A percentile compares a stretch with the other conserved stretches of the same genome.
These are phyloP conservation scores for Ustilago bromivora DNA, from an alignment of 1,284 basidiomycete genomes.

Conservation along the genomic window DNA sequence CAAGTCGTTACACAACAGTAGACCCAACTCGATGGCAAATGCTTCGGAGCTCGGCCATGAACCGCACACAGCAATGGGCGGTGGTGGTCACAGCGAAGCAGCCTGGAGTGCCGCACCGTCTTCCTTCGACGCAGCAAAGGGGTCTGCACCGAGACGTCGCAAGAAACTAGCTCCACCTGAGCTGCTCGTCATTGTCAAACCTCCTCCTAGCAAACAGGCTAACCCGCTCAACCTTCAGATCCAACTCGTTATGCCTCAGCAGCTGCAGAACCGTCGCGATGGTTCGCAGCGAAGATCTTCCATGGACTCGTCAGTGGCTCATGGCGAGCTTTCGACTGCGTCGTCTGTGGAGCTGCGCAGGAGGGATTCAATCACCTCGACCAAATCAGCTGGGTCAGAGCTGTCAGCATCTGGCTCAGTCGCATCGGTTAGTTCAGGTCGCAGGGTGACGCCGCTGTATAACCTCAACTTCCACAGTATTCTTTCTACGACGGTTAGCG, in stretches of 20 bases:
- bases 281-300: constrained; percentile 32
- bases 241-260: constrained; percentile 77
- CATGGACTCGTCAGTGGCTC: constrained; percentile 33
- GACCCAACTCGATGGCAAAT: constrained; percentile 20
- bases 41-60: constrained; percentile 30
- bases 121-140: constrained; percentile 21
- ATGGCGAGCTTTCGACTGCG: constrained; percentile 9
- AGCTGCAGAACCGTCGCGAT: constrained; percentile 28
- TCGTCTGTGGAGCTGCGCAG: constrained; percentile 34
- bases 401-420: constrained; percentile 36
- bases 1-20: constrained; percentile 21
- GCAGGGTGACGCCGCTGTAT: constrained; percentile 90
- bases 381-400: constrained; percentile 42
- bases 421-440: constrained; percentile 57
- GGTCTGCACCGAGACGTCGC: constrained; percentile 26
- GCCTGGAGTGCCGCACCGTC: constrained; percentile 30
- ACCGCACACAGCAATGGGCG: constrained; percentile 21
- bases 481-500: constrained; percentile 87
- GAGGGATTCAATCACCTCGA: constrained; percentile 50
- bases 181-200: constrained; percentile 73
- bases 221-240: constrained; percentile 93
- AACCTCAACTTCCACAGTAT: constrained; percentile 93
- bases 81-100: constrained; percentile 48
- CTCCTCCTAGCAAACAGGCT: constrained; percentile 83
- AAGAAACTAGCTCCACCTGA: constrained; percentile 58